Base-by-base conservation (phyloP, 306 rosid genomes). In the Dicorynia guianensis region DNA sequence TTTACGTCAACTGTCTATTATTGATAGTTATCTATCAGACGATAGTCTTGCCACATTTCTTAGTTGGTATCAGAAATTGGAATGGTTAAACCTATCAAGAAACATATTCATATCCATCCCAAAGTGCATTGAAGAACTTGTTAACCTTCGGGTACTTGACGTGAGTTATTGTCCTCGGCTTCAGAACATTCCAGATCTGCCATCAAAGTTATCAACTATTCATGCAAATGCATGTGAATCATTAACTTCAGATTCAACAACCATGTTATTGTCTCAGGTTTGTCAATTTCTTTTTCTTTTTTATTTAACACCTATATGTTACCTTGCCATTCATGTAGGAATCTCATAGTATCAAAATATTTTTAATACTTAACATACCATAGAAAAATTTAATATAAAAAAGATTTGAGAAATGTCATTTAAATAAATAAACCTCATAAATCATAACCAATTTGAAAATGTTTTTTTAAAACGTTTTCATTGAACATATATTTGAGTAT, bases 201-300 rank as follows among this genome's bases (percentile, higher is more conserved):
- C 80, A 0, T 11, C 66, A 11, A 39, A 12, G 8, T 5, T 52
- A 20, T 9, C 4, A 11, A 10, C 5, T 11, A 15, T 80, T 3
- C 3, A 49, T 11, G 79, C 66, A 67, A 34, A 17, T 35, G 0
- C 34, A 1, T 74, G 76, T 57, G 5, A 0, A 30, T 17, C n/a
- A 0, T 68, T 80, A 17, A 30, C 20, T 33, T 2, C 2, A 7
- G 58, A 74, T 17, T 67, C 83, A 6, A 8, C 30, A 13, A 12
- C 15, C 61, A 61, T 25, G 40, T 7, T 80, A 57, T 73, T 70
- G 76, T 0, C 9, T 73, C 79, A 58, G 66, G 76, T 80, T 50
- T 4, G 15, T 2, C 35, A 55, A 14, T 42, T 11, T 5, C 34
- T 46, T 19, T n/a, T n/a, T 8, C 50, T 12, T 39, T 43, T 2